Conservation (phyloP, 1,284 basidiomycete genomes). For the Rhodotorula sp. region DNA sequence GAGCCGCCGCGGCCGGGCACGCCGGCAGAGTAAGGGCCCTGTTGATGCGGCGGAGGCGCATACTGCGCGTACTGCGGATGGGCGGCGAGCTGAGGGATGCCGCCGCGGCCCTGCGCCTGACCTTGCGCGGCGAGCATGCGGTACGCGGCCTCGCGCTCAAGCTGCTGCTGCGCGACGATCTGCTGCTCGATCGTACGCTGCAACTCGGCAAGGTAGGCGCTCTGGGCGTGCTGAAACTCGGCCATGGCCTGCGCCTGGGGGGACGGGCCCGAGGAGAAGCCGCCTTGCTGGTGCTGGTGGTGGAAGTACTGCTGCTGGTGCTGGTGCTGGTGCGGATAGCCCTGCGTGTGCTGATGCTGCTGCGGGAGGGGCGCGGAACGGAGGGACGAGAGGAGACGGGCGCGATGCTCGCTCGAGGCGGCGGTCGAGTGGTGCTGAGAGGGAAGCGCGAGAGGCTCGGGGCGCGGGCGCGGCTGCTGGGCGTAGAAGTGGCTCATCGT, state of each 20-base stretch:
- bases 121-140: constrained; percentile 14
- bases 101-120: neutral
- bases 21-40: neutral
- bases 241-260: constrained; percentile 5
- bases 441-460: neutral
- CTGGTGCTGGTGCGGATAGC: neutral
- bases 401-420: neutral
- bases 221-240: constrained; percentile 27
- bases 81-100: no score
- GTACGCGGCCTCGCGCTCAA: constrained; percentile 13
- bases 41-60: neutral
- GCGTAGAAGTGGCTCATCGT: neutral
- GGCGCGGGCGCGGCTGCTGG: neutral
- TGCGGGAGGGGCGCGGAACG: neutral
- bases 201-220: constrained; percentile 21
- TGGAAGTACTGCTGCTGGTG: neutral
- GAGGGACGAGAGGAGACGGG: neutral
- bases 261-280: neutral
- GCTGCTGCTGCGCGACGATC: constrained; percentile 24
- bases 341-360: neutral
- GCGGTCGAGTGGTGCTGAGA: neutral
- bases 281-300: neutral
- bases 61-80: neutral
- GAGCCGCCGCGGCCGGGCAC: neutral
- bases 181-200: constrained; percentile 24